phyloP scores from a whole-genome alignment of 1,284 basidiomycete genomes.

The Flammula alnicola region DNA sequence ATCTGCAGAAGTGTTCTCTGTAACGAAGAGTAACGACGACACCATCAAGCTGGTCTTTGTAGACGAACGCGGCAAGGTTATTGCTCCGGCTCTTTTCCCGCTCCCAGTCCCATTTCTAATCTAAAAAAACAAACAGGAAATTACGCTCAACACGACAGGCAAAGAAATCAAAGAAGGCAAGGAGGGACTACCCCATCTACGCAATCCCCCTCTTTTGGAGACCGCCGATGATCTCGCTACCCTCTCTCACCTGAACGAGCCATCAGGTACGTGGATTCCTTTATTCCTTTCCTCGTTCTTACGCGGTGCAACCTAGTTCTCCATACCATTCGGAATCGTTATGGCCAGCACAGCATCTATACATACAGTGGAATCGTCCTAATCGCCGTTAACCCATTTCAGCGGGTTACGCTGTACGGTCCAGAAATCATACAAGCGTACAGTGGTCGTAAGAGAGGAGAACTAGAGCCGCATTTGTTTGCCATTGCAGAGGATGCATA shows the following conservation, averaged over 20 bases:
- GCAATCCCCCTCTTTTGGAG: constrained; percentile 96
- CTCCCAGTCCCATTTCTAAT: constrained; percentile 17
- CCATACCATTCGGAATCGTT: constrained; percentile 96
- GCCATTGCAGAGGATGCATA: constrained; percentile 99
- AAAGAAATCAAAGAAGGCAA: constrained; percentile 78
- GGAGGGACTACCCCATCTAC: constrained; percentile 85
- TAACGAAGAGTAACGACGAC: constrained; percentile 66
- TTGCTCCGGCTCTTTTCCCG: constrained; percentile 20
- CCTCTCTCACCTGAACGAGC: constrained; percentile 97
- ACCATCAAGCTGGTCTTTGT: constrained; percentile 78
- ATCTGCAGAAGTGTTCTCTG: constrained; percentile 80
- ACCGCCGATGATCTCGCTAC: constrained; percentile 98
- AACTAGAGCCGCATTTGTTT: constrained; percentile 97
- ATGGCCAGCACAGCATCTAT: constrained; percentile 97
- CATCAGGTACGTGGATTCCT: constrained; percentile 80
- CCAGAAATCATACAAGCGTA: constrained; percentile 98
- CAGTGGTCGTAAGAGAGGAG: constrained; percentile 89
- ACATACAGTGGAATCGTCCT: constrained; percentile 98
- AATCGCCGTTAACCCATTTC: constrained; percentile 99
- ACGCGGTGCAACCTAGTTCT: constrained; percentile 74
- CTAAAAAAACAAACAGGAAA: constrained; percentile 67
- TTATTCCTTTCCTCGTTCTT: no score
- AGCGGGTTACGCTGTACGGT: constrained; percentile 90
- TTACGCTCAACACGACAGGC: constrained; percentile 74
- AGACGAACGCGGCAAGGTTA: constrained; percentile 88